phyloP scores from a whole-genome alignment of 1,139 yeast genomes.

The Candida glucosophila region DNA sequence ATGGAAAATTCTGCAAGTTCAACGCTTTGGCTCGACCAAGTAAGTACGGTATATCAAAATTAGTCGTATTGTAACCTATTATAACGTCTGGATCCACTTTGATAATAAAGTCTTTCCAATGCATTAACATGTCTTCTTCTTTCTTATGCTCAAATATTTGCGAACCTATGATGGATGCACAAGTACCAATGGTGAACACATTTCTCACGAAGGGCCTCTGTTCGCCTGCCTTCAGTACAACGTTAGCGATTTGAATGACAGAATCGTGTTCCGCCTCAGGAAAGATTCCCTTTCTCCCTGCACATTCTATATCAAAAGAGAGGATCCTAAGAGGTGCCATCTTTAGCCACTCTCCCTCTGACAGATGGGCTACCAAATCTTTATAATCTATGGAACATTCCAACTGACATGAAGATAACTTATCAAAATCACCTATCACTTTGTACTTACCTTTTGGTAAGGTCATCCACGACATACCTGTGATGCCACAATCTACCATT shows the following conservation, averaged over 20 bases:
- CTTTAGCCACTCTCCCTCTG: conserved; percentile 91
- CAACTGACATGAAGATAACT: conserved; percentile 73
- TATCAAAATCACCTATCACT: conserved; percentile 25
- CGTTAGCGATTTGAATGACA: conserved; percentile 95
- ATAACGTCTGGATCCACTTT: conserved; percentile 92
- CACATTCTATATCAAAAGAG: conserved; percentile 97
- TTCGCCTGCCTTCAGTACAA: conserved; percentile 78
- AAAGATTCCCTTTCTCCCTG: conserved; percentile 93
- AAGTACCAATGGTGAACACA: conserved; percentile 86
- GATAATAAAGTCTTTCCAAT: conserved; percentile 80
- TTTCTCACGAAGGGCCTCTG: conserved; percentile 80
- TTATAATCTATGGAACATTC: conserved; percentile 66
- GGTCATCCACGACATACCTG: conserved; percentile 98
- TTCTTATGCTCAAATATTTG: conserved; percentile 69
- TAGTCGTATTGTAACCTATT: conserved; percentile 90
- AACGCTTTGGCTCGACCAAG: conserved; percentile 80
- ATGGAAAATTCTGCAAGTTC: conserved; percentile 64
- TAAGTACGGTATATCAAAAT: conserved; percentile 91
- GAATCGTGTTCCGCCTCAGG: conserved; percentile 94
- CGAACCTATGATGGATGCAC: conserved; percentile 91
- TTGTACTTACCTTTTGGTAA: conserved; percentile 68
- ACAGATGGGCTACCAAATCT: conserved; percentile 67
- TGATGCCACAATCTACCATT: conserved; percentile 86
- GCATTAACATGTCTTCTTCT: conserved; percentile 75
- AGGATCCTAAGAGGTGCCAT: conserved; percentile 91